Base-by-base conservation (phyloP, 2,329 filamentous ascomycete species). In the Ceratocystis papillata region DNA sequence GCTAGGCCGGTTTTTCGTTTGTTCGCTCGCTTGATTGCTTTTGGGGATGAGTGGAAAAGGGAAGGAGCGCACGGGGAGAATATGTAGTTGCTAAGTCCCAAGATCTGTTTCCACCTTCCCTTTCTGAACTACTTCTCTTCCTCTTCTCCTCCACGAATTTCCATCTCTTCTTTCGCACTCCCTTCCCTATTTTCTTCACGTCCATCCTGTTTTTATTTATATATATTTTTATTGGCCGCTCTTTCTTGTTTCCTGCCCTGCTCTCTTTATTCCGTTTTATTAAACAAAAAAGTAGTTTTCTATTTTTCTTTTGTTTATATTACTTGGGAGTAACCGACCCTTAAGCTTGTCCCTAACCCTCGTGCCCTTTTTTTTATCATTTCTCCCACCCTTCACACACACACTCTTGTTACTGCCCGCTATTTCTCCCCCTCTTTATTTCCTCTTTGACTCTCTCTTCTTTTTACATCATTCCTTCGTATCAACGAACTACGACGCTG, bases 351-450 rank as follows among this genome's bases (percentile, higher is more conserved):
- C 10, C 33, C 28, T 62, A 44, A 44, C 33, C 33, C 41, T 62
- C 59, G 33, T 5, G 41, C 30, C 59, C 33, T 48, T 50, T 46
- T 50, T 46, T 7, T 63, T 45, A n/a, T 30, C 15, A 20, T 12
- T 22, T 62, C 22, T 41, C 12, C 44, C 59, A 28, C 37, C 33
- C 50, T 50, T 50, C 50, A 33, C 28, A 41, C 28, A 41, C 33
- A 3, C 37, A 41, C 22, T 63, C 15, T 41, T 33, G 17, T 44
- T 25, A 28, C 28, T 46, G 25, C 25, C 61, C 45, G 45, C 37
- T 22, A 46, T 48, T 48, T 63, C 61, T 48, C 50, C 45, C 61
- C 61, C 61, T 63, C 45, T 46, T 63, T 48, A 63, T 46, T 46
- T 63, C 10, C 46, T 30, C 44, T 33, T 30, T 28, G 20, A 25